Base-by-base conservation (phyloP, 495 filamentous ascomycete genomes). In the Penicillium robsamsonii region DNA sequence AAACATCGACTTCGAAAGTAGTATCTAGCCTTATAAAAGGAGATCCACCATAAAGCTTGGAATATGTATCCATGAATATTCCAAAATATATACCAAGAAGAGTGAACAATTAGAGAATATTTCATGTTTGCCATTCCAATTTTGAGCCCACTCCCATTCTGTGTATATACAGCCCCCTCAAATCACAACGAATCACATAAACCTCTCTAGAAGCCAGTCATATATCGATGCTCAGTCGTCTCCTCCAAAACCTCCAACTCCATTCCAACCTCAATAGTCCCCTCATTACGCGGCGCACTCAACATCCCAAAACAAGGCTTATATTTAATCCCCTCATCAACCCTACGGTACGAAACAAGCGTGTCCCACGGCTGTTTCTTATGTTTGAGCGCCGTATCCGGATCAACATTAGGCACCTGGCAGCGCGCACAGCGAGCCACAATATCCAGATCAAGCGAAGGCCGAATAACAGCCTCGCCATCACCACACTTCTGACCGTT, bases 221-320 rank as follows among this genome's bases (percentile, higher is more conserved):
- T 74, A 68, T 87, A 88, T 48, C 71, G 69, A 76, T 90, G 87
- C 55, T 81, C 66, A 15, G 75, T 83, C 11, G 74, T 80, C 59
- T 79, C 77, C 63, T 79, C 74, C 59, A 79, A 62, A 15, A 85
- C 80, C 61, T 81, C 76, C 56, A 85, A 66, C 60, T 42, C 62
- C 76, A 80, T 82, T 10, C 81, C 82, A 33, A 84, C 80, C 57
- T 72, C 66, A 41, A 85, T 57, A 56, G 56, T 62, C n/a, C 79
- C 80, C 60, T 81, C 77, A 54, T 75, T 65, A 25, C 73, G 62
- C 18, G 88, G 72, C 24, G 90, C 88, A 40, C 88, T 84, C 62
- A 95, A 82, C 90, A 96, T 90, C 10, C 92, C 93, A 60, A 96
- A 75, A 65, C 90, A 96, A 18, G 90, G 86, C 60, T 79, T 81